Percentiles rank a stretch among this genome's conserved stretches.
Conservation (phyloP, 495 filamentous ascomycete species). For the Aspergillus mulundensis region DNA sequence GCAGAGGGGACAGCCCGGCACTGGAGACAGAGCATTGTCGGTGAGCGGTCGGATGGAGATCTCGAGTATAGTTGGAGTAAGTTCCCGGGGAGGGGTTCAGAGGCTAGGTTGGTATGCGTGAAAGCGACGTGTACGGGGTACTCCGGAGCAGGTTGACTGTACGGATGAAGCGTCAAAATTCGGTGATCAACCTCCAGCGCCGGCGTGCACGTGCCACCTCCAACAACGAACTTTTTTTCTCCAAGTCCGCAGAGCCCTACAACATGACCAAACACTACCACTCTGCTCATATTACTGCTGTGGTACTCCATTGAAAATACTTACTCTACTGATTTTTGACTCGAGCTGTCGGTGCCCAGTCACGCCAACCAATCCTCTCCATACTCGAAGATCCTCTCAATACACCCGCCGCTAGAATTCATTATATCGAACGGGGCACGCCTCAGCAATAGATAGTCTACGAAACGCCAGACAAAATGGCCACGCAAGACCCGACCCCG, state of each 20-base stretch:
- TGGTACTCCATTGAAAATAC: neutral
- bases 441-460: neutral
- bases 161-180: slow-evolving; percentile 35
- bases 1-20: slow-evolving; percentile 31
- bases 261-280: neutral
- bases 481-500: slow-evolving; percentile 39
- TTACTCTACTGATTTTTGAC: neutral
- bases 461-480: slow-evolving; percentile 28
- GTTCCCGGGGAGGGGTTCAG: too few species aligned
- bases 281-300: neutral
- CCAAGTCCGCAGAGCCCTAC: neutral
- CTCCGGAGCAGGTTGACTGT: slow-evolving; percentile 4
- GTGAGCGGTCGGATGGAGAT: neutral
- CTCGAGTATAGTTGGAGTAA: too few species aligned
- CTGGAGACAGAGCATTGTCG: slow-evolving; percentile 32
- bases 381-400: neutral
- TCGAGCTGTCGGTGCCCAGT: neutral
- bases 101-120: neutral
- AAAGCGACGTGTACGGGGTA: slow-evolving; percentile 1
- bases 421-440: neutral
- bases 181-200: slow-evolving; percentile 24
- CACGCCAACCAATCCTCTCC: neutral
- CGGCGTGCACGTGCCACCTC: slow-evolving; percentile 33
- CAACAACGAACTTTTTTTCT: slow-evolving; percentile 13
- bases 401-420: neutral